These are phyloP conservation scores for Mucor indicus DNA, from an alignment of 371 early-diverging fungal genomes.

Conservation along the genomic window DNA sequence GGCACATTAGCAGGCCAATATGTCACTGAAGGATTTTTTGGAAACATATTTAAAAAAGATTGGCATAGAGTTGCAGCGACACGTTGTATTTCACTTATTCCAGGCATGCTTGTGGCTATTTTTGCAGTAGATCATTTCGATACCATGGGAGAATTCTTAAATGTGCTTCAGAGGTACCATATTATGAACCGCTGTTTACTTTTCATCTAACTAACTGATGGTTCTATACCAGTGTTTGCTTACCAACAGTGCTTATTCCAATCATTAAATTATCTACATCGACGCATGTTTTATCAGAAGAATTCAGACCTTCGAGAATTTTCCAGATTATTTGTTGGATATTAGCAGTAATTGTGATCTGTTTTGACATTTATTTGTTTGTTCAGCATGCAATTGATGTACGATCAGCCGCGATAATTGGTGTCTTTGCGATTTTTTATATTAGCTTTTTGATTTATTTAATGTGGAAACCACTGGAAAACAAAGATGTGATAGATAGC, in stretches of 20 bases:
- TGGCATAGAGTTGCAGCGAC: conserved; percentile 70
- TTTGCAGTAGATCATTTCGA: conserved; percentile 62
- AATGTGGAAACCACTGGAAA: conserved; percentile 15
- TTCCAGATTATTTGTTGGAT: conserved; percentile 23
- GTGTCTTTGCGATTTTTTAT: conserved; percentile 8
- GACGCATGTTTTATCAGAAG: conserved; percentile 35
- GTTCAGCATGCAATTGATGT: conserved; percentile 28
- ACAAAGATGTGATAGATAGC: background rate
- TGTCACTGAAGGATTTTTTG: conserved; percentile 72
- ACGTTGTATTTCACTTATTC: conserved; percentile 63
- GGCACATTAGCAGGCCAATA: conserved; percentile 76
- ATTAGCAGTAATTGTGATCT: conserved; percentile 41
- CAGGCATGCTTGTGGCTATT: conserved; percentile 64
- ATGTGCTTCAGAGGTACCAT: conserved; percentile 54
- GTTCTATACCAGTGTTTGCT: conserved; percentile 47
- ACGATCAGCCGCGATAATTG: conserved; percentile 10
- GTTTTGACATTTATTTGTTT: conserved; percentile 49
- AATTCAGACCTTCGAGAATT: conserved; percentile 37
- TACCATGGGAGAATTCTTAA: conserved; percentile 64
- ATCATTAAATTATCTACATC: conserved; percentile 59
- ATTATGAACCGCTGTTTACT: background rate
- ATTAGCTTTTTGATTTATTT: conserved; percentile 21
- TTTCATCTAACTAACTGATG: background rate
- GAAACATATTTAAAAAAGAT: conserved; percentile 56
- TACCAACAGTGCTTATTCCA: conserved; percentile 72